Conservation (phyloP, 2,329 filamentous ascomycete species). For the Fusarium sp. region DNA sequence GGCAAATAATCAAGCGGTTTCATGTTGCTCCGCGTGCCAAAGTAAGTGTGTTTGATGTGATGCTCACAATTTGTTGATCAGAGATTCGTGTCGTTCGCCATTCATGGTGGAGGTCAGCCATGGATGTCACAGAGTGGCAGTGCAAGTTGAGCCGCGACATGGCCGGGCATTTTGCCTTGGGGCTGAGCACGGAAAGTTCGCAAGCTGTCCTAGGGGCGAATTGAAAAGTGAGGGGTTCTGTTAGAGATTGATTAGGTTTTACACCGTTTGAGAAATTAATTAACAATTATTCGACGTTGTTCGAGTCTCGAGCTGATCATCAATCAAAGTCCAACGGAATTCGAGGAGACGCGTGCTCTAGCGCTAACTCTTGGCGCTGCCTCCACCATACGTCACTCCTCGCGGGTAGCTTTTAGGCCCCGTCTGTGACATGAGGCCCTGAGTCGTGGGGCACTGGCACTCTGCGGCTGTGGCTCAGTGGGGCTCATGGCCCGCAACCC, state of each 20-base stretch:
- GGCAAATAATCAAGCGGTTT: constrained; percentile 5
- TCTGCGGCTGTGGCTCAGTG: constrained; percentile 44
- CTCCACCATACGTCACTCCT: constrained; percentile 23
- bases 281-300: background rate
- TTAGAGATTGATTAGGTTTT: background rate
- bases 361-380: background rate
- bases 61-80: background rate
- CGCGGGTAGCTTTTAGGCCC: constrained; percentile 17
- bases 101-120: background rate
- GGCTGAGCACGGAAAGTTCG: constrained; percentile 34
- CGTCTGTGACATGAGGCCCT: constrained; percentile 20
- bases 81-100: background rate
- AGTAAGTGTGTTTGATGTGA: background rate
- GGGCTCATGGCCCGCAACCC: constrained; percentile 30
- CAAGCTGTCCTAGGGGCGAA: constrained; percentile 22
- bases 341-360: background rate
- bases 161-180: background rate
- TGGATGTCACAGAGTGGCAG: constrained; percentile 34
- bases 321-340: background rate
- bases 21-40: background rate
- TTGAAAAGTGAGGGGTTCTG: background rate
- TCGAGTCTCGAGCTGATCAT: background rate
- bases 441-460: constrained; percentile 18
- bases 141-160: constrained; percentile 23
- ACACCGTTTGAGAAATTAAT: background rate